phyloP scores from a whole-genome alignment of 2,329 filamentous ascomycete genomes.

The Epichloe sp. region DNA sequence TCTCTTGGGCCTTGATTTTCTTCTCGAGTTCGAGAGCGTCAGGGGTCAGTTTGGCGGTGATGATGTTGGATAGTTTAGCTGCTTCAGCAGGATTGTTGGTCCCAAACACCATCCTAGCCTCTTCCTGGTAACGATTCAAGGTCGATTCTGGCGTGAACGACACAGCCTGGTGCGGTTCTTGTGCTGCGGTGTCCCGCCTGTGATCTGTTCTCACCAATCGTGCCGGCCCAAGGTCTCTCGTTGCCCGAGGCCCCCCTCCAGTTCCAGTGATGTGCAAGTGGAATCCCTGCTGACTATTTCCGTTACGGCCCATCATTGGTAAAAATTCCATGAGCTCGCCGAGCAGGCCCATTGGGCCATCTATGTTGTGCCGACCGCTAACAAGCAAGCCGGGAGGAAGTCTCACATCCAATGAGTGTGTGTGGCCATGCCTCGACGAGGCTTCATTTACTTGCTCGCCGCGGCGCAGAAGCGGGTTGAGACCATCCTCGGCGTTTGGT shows the following conservation, averaged over 20 bases:
- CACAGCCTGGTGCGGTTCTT: conserved; percentile 61
- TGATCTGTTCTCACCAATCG: conserved; percentile 33
- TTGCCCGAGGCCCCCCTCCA: conserved; percentile 32
- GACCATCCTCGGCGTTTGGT: conserved; percentile 60
- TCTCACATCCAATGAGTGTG: conserved; percentile 41
- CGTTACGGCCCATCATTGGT: conserved; percentile 31
- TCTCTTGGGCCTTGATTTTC: conserved; percentile 48
- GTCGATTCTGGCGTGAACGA: conserved; percentile 63
- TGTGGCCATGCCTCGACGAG: conserved; percentile 34
- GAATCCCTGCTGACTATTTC: conserved; percentile 37
- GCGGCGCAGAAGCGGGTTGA: conserved; percentile 75
- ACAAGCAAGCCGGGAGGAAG: conserved; percentile 34
- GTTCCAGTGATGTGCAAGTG: conserved; percentile 46
- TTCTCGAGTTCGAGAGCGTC: conserved; percentile 73
- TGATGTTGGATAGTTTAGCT: conserved; percentile 51
- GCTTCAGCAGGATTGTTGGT: conserved; percentile 49
- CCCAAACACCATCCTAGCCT: conserved; percentile 77
- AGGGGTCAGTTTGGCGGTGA: conserved; percentile 65
- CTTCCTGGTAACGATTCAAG: conserved; percentile 71
- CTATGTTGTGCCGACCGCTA: conserved; percentile 23
- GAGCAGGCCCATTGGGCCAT: conserved; percentile 40
- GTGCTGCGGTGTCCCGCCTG: conserved; percentile 32
- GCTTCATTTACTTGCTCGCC: conserved; percentile 29
- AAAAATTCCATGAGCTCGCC: conserved; percentile 44
- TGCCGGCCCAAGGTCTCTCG: conserved; percentile 33